These are phyloP conservation scores for Alternaria hordeiaustralica DNA, from an alignment of 2,329 filamentous ascomycete genomes.

Conservation along the genomic window DNA sequence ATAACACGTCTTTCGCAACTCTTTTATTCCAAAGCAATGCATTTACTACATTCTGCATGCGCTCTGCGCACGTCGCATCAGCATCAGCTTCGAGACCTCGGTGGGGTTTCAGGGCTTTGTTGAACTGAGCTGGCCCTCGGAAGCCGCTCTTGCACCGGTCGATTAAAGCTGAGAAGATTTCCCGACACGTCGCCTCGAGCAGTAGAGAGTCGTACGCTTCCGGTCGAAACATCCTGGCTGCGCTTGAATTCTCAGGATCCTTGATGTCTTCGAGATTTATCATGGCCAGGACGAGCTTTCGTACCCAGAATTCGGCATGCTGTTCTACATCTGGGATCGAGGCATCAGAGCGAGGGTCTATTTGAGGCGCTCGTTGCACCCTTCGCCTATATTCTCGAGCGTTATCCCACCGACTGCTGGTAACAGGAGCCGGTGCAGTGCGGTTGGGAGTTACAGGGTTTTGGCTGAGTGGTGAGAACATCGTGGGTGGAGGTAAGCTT, in stretches of 20 bases:
- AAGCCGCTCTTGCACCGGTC: constrained; percentile 3
- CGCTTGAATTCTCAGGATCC: neutral
- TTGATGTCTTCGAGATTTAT: constrained; percentile 3
- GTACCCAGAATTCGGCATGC: constrained; percentile 1
- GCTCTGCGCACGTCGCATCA: neutral
- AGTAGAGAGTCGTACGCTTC: constrained; percentile 1
- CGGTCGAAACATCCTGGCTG: neutral
- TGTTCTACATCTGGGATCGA: neutral
- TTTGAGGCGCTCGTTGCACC: neutral
- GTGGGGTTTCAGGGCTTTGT: constrained; percentile 8
- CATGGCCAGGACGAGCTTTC: constrained; percentile 2
- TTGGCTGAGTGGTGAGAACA: neutral
- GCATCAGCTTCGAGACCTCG: neutral
- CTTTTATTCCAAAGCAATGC: neutral
- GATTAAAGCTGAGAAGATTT: constrained; percentile 2
- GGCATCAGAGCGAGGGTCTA: neutral
- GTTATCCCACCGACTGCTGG: neutral
- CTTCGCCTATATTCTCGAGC: neutral
- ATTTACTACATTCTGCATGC: neutral
- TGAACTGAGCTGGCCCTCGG: neutral
- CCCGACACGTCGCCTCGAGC: neutral
- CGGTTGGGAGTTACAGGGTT: neutral
- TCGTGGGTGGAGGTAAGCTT: neutral
- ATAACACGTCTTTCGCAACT: neutral
- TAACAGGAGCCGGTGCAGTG: neutral